phyloP scores from a whole-genome alignment of 1,139 yeast species.

The Saccharomycopsis hybrid region DNA sequence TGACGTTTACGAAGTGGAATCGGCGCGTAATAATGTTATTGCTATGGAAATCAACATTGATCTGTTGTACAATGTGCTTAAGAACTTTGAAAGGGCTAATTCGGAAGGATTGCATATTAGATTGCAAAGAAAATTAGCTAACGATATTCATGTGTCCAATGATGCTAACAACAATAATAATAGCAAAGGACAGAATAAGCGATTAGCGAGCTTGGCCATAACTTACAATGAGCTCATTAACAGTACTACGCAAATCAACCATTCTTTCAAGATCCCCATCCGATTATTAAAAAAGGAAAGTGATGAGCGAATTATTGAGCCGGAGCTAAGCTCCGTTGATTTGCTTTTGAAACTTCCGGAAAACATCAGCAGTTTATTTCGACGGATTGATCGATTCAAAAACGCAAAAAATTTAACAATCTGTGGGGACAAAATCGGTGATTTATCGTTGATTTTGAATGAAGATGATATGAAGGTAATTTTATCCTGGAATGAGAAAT shows the following conservation, averaged over 20 bases:
- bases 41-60: slow-evolving; percentile 53
- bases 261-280: slow-evolving; percentile 55
- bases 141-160: slow-evolving; percentile 27
- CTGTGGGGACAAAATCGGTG: slow-evolving; percentile 30
- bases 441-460: slow-evolving; percentile 44
- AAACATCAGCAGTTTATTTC: slow-evolving; percentile 42
- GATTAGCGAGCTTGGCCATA: slow-evolving; percentile 48
- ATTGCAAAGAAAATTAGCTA: slow-evolving; percentile 37
- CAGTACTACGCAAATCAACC: slow-evolving; percentile 34
- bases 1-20: slow-evolving; percentile 41
- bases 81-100: slow-evolving; percentile 47
- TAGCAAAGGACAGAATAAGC: slow-evolving; percentile 27
- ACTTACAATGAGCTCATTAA: slow-evolving; percentile 38
- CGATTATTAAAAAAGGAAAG: slow-evolving; percentile 42
- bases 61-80: slow-evolving; percentile 45
- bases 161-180: slow-evolving; percentile 21
- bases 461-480: slow-evolving; percentile 51
- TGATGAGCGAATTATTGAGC: slow-evolving; percentile 42
- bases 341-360: slow-evolving; percentile 45
- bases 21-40: slow-evolving; percentile 41
- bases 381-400: slow-evolving; percentile 51
- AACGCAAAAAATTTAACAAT: slow-evolving; percentile 31
- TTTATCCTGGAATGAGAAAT: slow-evolving; percentile 48
- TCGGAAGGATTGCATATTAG: slow-evolving; percentile 47
- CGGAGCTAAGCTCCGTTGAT: slow-evolving; percentile 42